phyloP scores from a whole-genome alignment of 2,329 filamentous ascomycete genomes.

The Sporothrix inflata region DNA sequence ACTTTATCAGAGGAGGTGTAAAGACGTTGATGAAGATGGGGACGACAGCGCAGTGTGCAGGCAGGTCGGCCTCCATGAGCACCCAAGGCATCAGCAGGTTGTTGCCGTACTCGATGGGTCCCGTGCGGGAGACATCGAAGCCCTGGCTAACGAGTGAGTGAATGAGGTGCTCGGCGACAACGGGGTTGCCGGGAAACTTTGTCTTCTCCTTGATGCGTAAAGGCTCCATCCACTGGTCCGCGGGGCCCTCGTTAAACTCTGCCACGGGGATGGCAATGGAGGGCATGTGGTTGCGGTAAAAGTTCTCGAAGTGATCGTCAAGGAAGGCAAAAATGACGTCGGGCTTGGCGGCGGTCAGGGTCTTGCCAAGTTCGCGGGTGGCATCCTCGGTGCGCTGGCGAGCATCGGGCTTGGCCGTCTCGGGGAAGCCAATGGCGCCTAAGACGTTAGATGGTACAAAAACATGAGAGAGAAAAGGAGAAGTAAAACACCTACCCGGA shows the following conservation, averaged over 20 bases:
- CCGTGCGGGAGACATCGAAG: constrained; percentile 32
- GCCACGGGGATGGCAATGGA: constrained; percentile 30
- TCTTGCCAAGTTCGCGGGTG: constrained; percentile 30
- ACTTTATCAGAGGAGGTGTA: constrained; percentile 34
- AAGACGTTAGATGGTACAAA: not conserved
- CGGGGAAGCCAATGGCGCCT: constrained; percentile 34
- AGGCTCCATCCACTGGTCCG: constrained; percentile 34
- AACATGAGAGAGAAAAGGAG: not conserved
- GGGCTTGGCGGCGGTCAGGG: constrained; percentile 30
- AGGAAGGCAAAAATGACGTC: constrained; percentile 34
- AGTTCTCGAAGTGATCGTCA: constrained; percentile 34
- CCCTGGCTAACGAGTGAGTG: constrained; percentile 32
- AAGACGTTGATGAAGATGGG: constrained; percentile 33
- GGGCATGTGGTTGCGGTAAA: constrained; percentile 34
- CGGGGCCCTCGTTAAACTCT: constrained; percentile 31
- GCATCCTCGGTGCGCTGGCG: constrained; percentile 31
- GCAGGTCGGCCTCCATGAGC: constrained; percentile 31
- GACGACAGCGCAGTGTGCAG: constrained; percentile 26
- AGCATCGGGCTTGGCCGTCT: constrained; percentile 32
- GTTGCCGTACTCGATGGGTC: constrained; percentile 32
- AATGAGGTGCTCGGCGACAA: constrained; percentile 32
- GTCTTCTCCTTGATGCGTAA: constrained; percentile 31
- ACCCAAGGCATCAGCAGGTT: constrained; percentile 34
- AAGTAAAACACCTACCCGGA: constrained; percentile 24
- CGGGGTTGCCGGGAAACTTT: constrained; percentile 29